phyloP scores from a whole-genome alignment of 106 monocot genomes.

The Dendrobium huoshanense region DNA sequence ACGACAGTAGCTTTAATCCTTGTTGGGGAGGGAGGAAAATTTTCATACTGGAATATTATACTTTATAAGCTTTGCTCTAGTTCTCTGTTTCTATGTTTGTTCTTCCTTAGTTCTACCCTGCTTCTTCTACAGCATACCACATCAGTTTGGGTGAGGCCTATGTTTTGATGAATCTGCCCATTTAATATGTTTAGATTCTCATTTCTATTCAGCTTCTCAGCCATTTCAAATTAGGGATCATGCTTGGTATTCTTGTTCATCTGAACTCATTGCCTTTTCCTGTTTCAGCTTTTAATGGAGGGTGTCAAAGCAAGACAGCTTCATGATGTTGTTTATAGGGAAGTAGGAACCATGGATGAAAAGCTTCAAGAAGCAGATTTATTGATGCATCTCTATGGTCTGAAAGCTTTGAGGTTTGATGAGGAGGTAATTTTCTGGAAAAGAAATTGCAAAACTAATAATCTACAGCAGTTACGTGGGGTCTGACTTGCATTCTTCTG shows the following conservation, averaged over 20 bases:
- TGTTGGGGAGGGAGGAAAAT: no score
- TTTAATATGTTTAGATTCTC: not conserved
- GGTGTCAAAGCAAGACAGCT: conserved; percentile 50
- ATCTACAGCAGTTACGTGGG: not conserved
- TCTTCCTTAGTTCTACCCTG: no score
- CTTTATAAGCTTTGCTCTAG: no score
- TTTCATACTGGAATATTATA: no score
- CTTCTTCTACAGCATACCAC: no score
- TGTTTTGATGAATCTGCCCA: not conserved
- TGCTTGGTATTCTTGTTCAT: conserved; percentile 7
- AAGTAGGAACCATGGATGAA: conserved; percentile 38
- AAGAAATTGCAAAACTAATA: not conserved
- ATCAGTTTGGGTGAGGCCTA: not conserved
- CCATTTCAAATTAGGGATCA: not conserved
- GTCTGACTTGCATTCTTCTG: conserved; percentile 2
- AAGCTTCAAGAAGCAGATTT: conserved; percentile 51
- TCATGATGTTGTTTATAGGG: conserved; percentile 44
- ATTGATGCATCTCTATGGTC: conserved; percentile 41
- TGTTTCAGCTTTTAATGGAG: conserved; percentile 73
- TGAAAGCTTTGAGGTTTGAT: conserved; percentile 44
- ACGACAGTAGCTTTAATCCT: no score
- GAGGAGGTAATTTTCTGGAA: conserved; percentile 45
- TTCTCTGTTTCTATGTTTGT: no score
- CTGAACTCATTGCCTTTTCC: conserved; percentile 4
- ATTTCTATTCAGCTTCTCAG: not conserved